Evolutionary conservation across 495 filamentous ascomycete genomes (phyloP).

Genomic region (Trichoderma orchidacearum): DNA sequence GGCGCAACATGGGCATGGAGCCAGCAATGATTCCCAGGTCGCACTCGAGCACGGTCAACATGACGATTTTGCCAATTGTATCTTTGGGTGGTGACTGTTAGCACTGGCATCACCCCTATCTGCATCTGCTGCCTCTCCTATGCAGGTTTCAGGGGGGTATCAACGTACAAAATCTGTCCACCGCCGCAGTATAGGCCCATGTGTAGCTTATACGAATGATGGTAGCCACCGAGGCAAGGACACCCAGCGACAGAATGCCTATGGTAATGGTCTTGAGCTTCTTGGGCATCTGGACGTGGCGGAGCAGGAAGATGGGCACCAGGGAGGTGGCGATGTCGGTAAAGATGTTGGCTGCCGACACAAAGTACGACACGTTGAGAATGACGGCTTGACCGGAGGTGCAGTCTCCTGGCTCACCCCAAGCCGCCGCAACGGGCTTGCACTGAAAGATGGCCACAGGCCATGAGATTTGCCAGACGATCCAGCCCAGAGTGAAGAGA

Average conservation of each 20-base stretch:
- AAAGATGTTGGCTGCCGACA: neutral
- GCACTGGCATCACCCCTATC: too few relatives aligned
- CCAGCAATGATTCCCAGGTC: conserved; percentile 11
- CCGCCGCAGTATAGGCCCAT: neutral
- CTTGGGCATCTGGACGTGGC: neutral
- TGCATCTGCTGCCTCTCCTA: too few relatives aligned
- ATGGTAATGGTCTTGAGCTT: neutral
- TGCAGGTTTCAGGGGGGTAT: neutral
- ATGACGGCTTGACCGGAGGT: neutral
- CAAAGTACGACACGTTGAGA: neutral
- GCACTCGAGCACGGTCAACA: conserved; percentile 11
- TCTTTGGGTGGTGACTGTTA: neutral
- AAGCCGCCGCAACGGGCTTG: neutral
- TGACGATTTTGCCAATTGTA: conserved; percentile 6
- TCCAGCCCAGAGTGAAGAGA: neutral
- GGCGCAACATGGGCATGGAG: conserved; percentile 7
- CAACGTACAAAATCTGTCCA: neutral
- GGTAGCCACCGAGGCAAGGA: neutral
- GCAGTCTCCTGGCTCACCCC: neutral
- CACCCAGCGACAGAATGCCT: neutral
- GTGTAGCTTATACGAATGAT: neutral
- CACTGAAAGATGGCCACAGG: neutral
- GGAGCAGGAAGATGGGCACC: neutral
- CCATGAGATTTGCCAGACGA: neutral
- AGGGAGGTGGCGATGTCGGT: neutral